Base-by-base conservation (phyloP, 2,329 filamentous ascomycete species). In the Fusarium udum region DNA sequence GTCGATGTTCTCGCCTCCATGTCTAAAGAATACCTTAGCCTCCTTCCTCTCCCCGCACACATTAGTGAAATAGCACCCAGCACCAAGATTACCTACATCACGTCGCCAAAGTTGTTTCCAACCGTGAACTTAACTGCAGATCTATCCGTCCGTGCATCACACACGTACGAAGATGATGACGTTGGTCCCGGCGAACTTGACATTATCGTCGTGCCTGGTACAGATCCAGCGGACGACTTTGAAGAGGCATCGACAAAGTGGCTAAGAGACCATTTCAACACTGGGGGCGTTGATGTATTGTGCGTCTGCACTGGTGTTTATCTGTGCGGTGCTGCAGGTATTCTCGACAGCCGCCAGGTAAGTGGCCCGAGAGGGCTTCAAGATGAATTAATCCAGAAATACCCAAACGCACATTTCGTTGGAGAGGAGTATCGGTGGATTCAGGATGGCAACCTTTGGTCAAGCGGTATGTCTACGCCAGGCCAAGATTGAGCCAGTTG, bases 381-480 rank as follows among this genome's bases (percentile, higher is more conserved):
- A 74, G 78, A 80, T 16, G 60, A 80, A 32, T 74, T 88, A 52
- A 73, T 66, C 49, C 72, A 79, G 49, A 82, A 78, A 75, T 86
- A 82, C 52, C 84, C 81, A 20, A 78, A 78, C 3, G 79, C 83
- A 26, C 80, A 81, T 61, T 81, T 87, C 65, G 81, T 85, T 15
- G 87, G 87, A 6, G 80, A 86, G 6, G 82, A 82, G 77, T 77
- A 85, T 57, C 80, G 87, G 43, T 89, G 87, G 87, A 79, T 84
- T 42, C 81, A 83, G 63, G 87, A 89, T 69, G 87, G 86, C 15
- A 88, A 86, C 72, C 78, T 89, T 45, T 89, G 88, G 87, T 85
- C 84, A 32, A 86, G 86, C 72, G 87, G 87, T 87, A 77, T 62
- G 84, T 82, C 26, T 26, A 36, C n/a, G 11, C 16, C 26, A 20